Base-by-base conservation (phyloP, 257 asterid species). In the Plectranthus barbatus region DNA sequence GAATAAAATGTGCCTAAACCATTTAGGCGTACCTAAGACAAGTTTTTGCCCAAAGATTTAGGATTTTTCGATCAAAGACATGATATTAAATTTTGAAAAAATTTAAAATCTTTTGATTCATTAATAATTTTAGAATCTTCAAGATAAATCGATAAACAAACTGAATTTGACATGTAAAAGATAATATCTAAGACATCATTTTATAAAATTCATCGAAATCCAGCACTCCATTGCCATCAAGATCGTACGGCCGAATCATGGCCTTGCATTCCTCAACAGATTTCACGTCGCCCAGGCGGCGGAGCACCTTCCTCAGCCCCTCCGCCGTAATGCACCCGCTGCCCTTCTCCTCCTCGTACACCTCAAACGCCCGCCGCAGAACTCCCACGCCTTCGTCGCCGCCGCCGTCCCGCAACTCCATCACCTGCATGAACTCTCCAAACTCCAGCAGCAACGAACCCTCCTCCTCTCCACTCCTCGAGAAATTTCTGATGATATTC, bases 201-300 rank as follows among this genome's bases (percentile, higher is more conserved):
- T 52, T 66, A 9, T 37, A 69, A 31, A 83, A 83, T 56, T 83
- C 90, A 47, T 76, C n/a, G 36, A 75, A 80, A 52, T 83, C 86
- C 37, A 83, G 37, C 20, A 80, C 86, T 1, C 90, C 86, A 61
- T 83, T 78, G 7, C 90, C 90, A 64, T 83, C 90, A 52, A 83
- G 81, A 66, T 83, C 90, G 15, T 64, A 83, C 53, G 39, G 81
- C 21, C 75, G 7, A 60, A 83, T 80, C 82, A 83, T 80, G 14
- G 71, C 76, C 18, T 50, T 69, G 60, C 90, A 83, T 57, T 83
- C 86, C 41, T 71, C 24, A 3, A 69, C 39, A 41, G 90, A 40
- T 75, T 72, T 83, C 50, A 8, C 58, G 17, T 71, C 79, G 8
- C 86, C 83, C 5, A 80, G 83, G 40, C 84, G 77, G 31, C 66